Percentiles rank a stretch among this genome's conserved stretches.
Evolutionary conservation across 257 asterid species (phyloP).

Genomic region (Salvia rosmarinus): DNA sequence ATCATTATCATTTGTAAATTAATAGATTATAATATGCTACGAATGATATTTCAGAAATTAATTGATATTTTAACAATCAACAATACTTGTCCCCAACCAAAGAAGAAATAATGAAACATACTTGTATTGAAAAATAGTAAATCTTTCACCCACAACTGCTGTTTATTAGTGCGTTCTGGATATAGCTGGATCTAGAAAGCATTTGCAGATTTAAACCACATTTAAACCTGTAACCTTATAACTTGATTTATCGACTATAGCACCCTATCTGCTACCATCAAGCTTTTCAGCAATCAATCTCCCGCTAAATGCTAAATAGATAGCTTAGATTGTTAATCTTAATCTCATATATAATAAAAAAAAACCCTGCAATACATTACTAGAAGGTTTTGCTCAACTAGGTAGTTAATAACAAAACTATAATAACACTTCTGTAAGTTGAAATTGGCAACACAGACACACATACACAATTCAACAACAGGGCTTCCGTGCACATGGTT

Average conservation of each 20-base stretch:
- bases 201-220: no score
- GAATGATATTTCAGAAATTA: no score
- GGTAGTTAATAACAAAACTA: neutral
- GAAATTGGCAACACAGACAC: no score
- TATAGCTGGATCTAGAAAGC: no score
- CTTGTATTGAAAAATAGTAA: no score
- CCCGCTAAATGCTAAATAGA: neutral
- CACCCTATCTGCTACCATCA: neutral
- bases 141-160: neutral
- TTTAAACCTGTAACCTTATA: no score
- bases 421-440: no score
- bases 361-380: neutral
- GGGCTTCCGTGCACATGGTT: neutral
- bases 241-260: neutral
- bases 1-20: neutral
- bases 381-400: neutral
- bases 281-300: neutral
- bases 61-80: no score
- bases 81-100: neutral
- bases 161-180: no score
- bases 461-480: neutral
- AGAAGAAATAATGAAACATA: neutral
- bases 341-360: neutral
- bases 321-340: neutral
- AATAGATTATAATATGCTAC: no score